Evolutionary conservation across 345 rosid species (phyloP).

Genomic region (Bruguiera sexangula): DNA sequence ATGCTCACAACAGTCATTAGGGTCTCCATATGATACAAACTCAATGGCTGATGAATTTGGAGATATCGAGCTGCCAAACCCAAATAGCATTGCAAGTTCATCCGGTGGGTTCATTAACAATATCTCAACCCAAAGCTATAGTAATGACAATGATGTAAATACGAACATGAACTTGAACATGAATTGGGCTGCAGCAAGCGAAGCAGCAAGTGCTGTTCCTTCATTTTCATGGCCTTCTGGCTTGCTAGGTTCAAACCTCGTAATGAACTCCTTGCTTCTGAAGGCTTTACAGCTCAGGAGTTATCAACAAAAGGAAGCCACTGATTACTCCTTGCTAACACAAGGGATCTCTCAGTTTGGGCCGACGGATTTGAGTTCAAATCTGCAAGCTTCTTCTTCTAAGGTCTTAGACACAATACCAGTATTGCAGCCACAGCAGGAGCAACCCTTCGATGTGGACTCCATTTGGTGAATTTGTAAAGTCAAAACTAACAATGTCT

Average conservation of each 20-base stretch:
- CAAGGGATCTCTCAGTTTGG: slow-evolving; percentile 33
- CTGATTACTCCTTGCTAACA: slow-evolving; percentile 39
- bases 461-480: slow-evolving; percentile 57
- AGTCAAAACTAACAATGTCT: slow-evolving; percentile 15
- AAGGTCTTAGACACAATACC: slow-evolving; percentile 36
- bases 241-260: slow-evolving; percentile 55
- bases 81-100: slow-evolving; percentile 24
- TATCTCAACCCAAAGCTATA: slow-evolving; percentile 2
- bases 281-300: slow-evolving; percentile 78
- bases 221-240: slow-evolving; percentile 55
- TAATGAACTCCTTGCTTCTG: slow-evolving; percentile 76
- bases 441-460: slow-evolving; percentile 83
- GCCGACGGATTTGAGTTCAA: slow-evolving; percentile 26
- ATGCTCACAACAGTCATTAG: slow-evolving; percentile 63
- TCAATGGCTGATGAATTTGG: slow-evolving; percentile 65
- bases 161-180: slow-evolving; percentile 32
- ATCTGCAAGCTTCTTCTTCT: slow-evolving; percentile 52
- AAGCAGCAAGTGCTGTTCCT: slow-evolving; percentile 24
- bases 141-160: slow-evolving; percentile 28
- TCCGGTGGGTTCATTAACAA: slow-evolving; percentile 9
- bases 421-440: slow-evolving; percentile 46
- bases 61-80: slow-evolving; percentile 62
- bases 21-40: slow-evolving; percentile 72
- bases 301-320: slow-evolving; percentile 48
- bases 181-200: slow-evolving; percentile 37